phyloP scores from a whole-genome alignment of 73 alveolate genomes.

The Symbiodinium pilosum region DNA sequence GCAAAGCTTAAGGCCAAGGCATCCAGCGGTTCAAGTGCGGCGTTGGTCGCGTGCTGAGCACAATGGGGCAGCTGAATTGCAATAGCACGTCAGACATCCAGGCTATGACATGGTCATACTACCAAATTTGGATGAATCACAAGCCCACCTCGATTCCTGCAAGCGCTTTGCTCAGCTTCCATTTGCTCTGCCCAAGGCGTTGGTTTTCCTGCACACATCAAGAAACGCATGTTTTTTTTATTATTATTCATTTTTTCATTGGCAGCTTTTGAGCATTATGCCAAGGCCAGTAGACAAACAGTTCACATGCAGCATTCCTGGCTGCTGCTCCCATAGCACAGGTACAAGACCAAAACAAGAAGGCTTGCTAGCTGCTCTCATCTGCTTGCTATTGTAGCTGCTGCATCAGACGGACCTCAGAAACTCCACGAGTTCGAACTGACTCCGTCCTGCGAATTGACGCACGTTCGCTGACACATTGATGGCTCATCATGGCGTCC shows the following conservation, averaged over 20 bases:
- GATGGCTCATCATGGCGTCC: background rate
- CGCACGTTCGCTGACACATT: background rate
- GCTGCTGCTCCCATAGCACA: too few species aligned
- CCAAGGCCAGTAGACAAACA: too few species aligned
- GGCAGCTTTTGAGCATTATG: too few species aligned
- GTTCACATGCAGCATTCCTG: too few species aligned
- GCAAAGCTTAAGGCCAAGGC: conserved; percentile 29
- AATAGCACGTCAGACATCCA: background rate
- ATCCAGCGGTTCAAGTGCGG: conserved; percentile 84
- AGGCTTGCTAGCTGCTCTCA: too few species aligned
- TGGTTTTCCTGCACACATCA: conserved; percentile 19
- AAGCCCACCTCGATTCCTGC: conserved; percentile 52
- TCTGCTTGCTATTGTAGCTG: too few species aligned
- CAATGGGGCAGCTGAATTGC: too few species aligned
- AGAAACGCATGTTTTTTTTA: too few species aligned
- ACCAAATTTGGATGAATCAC: background rate
- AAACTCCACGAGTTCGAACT: conserved; percentile 83
- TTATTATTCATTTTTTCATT: too few species aligned
- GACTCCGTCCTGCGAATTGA: conserved; percentile 56
- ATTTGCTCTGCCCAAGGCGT: conserved; percentile 89
- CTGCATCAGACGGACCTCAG: conserved; percentile 24
- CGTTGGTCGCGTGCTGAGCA: conserved; percentile 53
- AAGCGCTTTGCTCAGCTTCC: conserved; percentile 80
- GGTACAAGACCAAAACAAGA: too few species aligned
- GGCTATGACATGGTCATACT: too few species aligned